Evolutionary conservation across 2,329 filamentous ascomycete species (phyloP).

Genomic region (Alternaria alternata): DNA sequence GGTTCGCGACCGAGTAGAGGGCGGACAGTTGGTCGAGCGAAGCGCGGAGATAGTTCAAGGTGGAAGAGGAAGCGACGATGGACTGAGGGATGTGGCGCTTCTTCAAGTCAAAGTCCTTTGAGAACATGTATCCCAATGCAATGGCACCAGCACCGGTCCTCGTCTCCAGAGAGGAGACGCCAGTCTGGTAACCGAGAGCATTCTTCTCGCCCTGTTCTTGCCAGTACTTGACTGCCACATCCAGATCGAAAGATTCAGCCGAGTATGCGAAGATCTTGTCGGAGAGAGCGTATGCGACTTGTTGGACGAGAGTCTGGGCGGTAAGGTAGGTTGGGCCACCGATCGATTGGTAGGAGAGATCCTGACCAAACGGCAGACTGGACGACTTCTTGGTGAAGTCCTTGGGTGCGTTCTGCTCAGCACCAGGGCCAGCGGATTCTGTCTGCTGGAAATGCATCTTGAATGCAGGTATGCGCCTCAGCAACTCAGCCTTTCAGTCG

Average conservation of each 20-base stretch:
- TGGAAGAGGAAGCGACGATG: constrained; percentile 85
- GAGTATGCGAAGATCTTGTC: constrained; percentile 99
- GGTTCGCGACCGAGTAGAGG: constrained; percentile 89
- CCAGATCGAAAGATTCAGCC: constrained; percentile 89
- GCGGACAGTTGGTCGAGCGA: constrained; percentile 90
- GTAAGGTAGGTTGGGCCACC: constrained; percentile 91
- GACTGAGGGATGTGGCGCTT: constrained; percentile 93
- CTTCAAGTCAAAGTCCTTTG: constrained; percentile 90
- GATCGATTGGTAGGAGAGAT: constrained; percentile 66
- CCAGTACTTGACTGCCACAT: constrained; percentile 84
- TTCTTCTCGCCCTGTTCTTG: constrained; percentile 74
- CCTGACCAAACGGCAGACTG: constrained; percentile 62
- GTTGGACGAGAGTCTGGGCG: constrained; percentile 91
- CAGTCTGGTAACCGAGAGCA: constrained; percentile 80
- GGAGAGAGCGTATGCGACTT: constrained; percentile 92
- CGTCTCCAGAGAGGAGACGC: constrained; percentile 83
- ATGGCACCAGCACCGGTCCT: constrained; percentile 88
- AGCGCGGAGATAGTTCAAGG: constrained; percentile 79
- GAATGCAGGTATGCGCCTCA: constrained; percentile 22
- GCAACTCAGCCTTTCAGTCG: constrained; percentile 5
- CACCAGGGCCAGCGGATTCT: constrained; percentile 49
- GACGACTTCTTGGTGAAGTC: constrained; percentile 55
- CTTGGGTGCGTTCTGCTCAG: constrained; percentile 42
- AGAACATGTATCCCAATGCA: constrained; percentile 96
- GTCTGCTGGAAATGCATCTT: constrained; percentile 51